Base-by-base conservation (phyloP, 2,329 filamentous ascomycete species). In the Sporothrix mexicana region DNA sequence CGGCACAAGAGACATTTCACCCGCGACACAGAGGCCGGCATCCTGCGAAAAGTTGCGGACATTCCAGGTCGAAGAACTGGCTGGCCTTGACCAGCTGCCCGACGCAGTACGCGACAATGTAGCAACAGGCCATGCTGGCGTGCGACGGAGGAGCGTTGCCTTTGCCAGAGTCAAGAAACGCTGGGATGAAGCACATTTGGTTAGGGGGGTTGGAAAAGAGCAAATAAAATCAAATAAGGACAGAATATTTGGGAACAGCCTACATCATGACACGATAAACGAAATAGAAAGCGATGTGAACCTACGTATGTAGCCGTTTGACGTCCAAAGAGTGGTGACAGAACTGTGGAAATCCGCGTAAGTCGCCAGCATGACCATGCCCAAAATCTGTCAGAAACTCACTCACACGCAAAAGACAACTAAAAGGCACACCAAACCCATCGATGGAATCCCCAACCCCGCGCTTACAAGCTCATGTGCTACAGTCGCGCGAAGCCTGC, bases 81-180 rank as follows among this genome's bases (percentile, higher is more conserved):
- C 55, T 57, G 3, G 55, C 55, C 55, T 57, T 30, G 23, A 57
- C 55, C 23, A 57, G 55, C 55, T 57, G 55, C 55, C 55, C 55
- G 23, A 57, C 55, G 23, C 55, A 57, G 13, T 30, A 57, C 1
- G 55, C 55, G 5, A 23, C 55, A 57, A 57, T 57, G 23, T 57
- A 57, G 7, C 55, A 57, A 17, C 55, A 57, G 23, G 55, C 55
- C 55, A 57, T 30, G 23, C n/a, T 53, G 17, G 30, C 30, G 3
- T 7, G 30, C 30, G 30, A 36, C 30, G 30, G 30, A 36, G 30
- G 30, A 36, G 30, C 30, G 30, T 36, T 36, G 30, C 30, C 7
- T 36, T 36, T 36, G 2, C 30, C 30, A 4, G 30, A 36, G 30
- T 36, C 30, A 36, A 36, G 30, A 36, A 36, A 53, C 20, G 55